Evolutionary conservation across 2,329 filamentous ascomycete genomes (phyloP).

Genomic region (Ascochyta pisi): DNA sequence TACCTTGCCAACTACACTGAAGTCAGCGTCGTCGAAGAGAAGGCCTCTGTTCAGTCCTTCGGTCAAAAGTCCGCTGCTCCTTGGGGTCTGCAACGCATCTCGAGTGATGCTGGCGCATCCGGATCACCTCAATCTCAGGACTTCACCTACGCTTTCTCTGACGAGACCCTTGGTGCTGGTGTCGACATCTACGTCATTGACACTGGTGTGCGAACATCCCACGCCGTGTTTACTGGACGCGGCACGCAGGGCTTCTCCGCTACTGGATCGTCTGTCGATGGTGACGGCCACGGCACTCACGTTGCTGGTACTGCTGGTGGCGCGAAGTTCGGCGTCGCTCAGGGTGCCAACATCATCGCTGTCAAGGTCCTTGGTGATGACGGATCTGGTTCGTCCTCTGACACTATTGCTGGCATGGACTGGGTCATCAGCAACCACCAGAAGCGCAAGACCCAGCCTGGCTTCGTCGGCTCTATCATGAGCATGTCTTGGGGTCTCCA

Average conservation of each 20-base stretch:
- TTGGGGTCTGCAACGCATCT: constrained; percentile 58
- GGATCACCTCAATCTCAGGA: constrained; percentile 37
- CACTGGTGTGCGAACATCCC: constrained; percentile 55
- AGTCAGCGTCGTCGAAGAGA: constrained; percentile 52
- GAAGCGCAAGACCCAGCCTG: constrained; percentile 46
- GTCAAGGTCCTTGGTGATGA: constrained; percentile 60
- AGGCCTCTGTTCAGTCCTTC: constrained; percentile 43
- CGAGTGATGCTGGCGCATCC: constrained; percentile 44
- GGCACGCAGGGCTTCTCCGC: constrained; percentile 52
- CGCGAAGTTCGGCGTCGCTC: constrained; percentile 55
- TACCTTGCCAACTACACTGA: constrained; percentile 50
- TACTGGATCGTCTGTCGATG: constrained; percentile 44
- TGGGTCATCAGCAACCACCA: constrained; percentile 55
- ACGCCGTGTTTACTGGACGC: constrained; percentile 55
- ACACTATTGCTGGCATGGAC: constrained; percentile 60
- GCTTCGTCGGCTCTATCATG: constrained; percentile 56
- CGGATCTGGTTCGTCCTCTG: constrained; percentile 54
- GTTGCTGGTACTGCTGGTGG: constrained; percentile 56
- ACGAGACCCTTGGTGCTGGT: constrained; percentile 47
- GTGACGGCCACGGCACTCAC: constrained; percentile 59
- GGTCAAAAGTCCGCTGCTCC: constrained; percentile 46
- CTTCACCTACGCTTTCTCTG: constrained; percentile 53
- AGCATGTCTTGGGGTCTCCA: constrained; percentile 55
- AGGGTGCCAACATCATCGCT: constrained; percentile 56
- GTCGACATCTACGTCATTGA: constrained; percentile 60